A percentile compares a stretch with the other conserved stretches of the same genome.
phyloP scores from a whole-genome alignment of 2,329 filamentous ascomycete genomes.

The Sporothrix mexicana region DNA sequence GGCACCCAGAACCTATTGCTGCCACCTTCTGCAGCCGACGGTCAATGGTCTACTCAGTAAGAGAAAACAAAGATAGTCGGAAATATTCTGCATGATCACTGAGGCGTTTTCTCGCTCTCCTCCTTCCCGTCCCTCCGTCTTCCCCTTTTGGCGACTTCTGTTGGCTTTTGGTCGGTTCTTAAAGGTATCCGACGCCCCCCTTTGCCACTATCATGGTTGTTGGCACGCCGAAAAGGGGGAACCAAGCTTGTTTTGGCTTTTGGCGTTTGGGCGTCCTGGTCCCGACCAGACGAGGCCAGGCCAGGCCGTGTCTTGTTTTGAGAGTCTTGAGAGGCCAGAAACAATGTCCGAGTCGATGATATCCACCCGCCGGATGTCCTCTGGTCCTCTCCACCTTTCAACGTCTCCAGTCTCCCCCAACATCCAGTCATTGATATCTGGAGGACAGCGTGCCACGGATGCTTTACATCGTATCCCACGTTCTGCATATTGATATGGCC shows the following conservation, averaged over 20 bases:
- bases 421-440: neutral
- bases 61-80: neutral
- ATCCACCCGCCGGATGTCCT: conserved; percentile 6
- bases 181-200: too few relatives aligned
- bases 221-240: neutral
- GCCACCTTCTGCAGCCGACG: neutral
- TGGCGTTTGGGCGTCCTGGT: neutral
- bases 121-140: neutral
- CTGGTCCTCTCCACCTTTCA: too few relatives aligned
- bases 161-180: neutral
- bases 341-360: conserved; percentile 11
- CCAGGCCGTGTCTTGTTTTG: neutral
- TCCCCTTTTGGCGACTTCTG: neutral
- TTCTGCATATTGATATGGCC: neutral
- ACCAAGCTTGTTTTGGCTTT: neutral
- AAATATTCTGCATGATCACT: conserved; percentile 1
- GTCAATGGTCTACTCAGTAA: neutral
- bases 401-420: neutral
- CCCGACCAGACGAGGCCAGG: neutral
- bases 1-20: conserved; percentile 10
- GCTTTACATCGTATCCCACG: conserved; percentile 3
- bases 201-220: conserved; percentile 11
- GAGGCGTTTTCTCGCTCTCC: neutral
- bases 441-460: conserved; percentile 18
- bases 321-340: neutral